A percentile compares a stretch with the other conserved stretches of the same genome.
Evolutionary conservation across 192 early-diverging fungal genomes (phyloP).

Genomic region (Backusella luteola): DNA sequence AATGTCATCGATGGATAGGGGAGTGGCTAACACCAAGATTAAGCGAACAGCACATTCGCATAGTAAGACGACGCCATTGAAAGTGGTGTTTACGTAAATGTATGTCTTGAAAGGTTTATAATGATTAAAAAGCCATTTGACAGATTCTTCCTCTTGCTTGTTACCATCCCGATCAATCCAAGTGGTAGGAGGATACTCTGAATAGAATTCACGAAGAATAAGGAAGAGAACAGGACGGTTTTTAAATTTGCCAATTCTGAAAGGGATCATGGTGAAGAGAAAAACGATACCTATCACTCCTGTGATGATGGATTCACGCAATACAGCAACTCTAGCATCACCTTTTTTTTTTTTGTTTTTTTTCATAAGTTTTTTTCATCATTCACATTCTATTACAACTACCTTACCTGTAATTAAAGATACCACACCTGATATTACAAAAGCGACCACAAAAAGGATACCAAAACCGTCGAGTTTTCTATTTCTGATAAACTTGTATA

Average conservation of each 20-base stretch:
- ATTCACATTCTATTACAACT: no score
- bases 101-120: background rate
- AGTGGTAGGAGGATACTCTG: background rate
- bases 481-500: background rate
- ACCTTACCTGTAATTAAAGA: background rate
- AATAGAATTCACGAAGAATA: slow-evolving; percentile 1
- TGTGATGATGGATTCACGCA: background rate
- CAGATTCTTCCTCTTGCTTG: background rate
- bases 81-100: background rate
- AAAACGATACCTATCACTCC: background rate
- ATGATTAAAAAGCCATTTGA: background rate
- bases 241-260: background rate
- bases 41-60: background rate
- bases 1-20: background rate
- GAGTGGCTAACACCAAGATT: background rate
- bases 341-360: background rate
- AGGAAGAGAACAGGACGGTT: background rate
- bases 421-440: background rate
- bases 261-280: background rate
- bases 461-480: background rate
- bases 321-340: background rate
- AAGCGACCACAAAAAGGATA: background rate
- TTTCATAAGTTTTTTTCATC: no score
- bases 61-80: background rate
- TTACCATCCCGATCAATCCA: background rate